Conservation (phyloP, 2,329 filamentous ascomycete genomes). For the Hypoxylon sp. region DNA sequence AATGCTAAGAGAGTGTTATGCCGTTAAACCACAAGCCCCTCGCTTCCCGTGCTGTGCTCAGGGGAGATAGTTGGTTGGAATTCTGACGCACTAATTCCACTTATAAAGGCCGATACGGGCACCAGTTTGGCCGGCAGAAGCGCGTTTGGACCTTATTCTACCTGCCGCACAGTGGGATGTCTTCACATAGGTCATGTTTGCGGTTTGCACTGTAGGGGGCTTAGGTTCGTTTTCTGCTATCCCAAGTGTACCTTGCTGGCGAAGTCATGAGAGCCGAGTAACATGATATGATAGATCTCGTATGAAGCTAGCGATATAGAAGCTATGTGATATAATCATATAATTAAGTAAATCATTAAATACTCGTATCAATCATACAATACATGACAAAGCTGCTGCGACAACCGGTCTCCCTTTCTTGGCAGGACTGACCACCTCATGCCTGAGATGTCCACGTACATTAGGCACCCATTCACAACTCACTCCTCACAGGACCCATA, state of each 20-base stretch:
- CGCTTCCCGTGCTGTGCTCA: neutral
- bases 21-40: constrained; percentile 1
- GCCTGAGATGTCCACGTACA: no score
- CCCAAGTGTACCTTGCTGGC: no score
- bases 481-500: constrained; percentile 62
- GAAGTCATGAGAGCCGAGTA: neutral
- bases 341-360: neutral
- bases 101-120: neutral
- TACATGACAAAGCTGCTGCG: neutral
- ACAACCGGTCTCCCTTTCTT: neutral
- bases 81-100: neutral
- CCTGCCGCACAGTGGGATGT: no score
- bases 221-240: no score
- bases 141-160: no score
- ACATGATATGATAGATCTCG: no score
- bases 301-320: neutral
- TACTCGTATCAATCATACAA: neutral
- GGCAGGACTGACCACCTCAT: no score
- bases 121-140: neutral
- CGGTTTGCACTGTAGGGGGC: neutral
- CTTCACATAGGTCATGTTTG: no score
- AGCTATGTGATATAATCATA: no score
- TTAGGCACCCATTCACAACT: no score
- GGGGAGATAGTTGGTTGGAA: neutral
- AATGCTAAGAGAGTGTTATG: neutral